These are phyloP conservation scores for Scedosporium dehoogii DNA, from an alignment of 2,329 filamentous ascomycete species.

Conservation along the genomic window DNA sequence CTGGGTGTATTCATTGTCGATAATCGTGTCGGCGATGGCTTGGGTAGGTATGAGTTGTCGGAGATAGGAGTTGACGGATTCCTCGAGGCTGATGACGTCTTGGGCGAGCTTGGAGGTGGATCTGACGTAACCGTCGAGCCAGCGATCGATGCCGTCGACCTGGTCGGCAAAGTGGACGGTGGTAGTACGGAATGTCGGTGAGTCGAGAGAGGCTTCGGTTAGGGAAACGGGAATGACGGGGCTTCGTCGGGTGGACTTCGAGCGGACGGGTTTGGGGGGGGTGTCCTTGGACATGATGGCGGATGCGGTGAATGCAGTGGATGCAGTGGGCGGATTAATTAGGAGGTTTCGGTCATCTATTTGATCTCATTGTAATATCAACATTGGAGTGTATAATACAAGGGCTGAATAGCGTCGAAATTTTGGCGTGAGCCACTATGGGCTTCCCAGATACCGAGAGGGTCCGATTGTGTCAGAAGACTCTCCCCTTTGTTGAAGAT, in stretches of 20 bases:
- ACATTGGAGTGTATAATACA: neutral
- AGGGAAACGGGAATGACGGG: constrained; percentile 64
- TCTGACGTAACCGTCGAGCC: constrained; percentile 60
- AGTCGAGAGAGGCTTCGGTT: constrained; percentile 93
- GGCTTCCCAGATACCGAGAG: neutral
- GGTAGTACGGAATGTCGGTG: constrained; percentile 85
- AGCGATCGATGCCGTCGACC: constrained; percentile 81
- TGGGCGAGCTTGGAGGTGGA: constrained; percentile 45
- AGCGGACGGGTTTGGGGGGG: neutral
- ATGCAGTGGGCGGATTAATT: too few relatives aligned
- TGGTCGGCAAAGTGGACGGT: constrained; percentile 83
- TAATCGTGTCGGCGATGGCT: constrained; percentile 67
- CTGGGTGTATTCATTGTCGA: constrained; percentile 93
- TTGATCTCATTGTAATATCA: neutral
- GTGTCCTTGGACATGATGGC: neutral
- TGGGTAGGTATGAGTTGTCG: constrained; percentile 63
- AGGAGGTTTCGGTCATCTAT: neutral
- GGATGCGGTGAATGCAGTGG: neutral
- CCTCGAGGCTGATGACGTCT: constrained; percentile 65
- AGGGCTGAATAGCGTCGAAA: neutral
- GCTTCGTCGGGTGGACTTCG: constrained; percentile 14
- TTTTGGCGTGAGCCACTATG: neutral
- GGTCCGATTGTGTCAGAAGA: neutral
- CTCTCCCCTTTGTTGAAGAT: neutral
- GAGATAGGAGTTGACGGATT: constrained; percentile 67